Percentiles rank a stretch among this genome's conserved stretches.
phyloP scores from a whole-genome alignment of 2,329 filamentous ascomycete species.

The Exophiala sp. region DNA sequence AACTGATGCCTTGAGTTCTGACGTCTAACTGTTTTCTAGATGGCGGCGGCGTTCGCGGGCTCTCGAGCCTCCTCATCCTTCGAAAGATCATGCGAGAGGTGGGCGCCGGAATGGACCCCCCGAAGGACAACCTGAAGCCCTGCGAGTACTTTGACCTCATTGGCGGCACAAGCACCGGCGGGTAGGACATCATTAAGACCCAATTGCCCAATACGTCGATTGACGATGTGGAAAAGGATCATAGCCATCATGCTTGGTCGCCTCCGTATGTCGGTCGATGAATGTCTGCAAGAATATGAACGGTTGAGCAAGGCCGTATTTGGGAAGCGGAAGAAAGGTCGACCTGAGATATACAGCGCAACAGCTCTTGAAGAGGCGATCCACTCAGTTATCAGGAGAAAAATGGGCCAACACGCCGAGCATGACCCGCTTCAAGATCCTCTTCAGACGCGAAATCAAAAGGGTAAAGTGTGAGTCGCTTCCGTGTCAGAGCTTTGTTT shows the following conservation, averaged over 20 bases:
- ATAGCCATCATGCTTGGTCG: conserved; percentile 39
- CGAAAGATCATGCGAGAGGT: conserved; percentile 13
- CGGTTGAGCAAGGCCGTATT: conserved; percentile 30
- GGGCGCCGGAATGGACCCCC: no score
- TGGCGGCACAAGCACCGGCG: conserved; percentile 24
- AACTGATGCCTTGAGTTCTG: background rate
- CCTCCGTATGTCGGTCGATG: conserved; percentile 34
- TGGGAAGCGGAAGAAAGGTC: background rate
- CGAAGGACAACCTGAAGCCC: conserved; percentile 11
- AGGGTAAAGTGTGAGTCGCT: background rate
- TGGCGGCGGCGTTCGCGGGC: conserved; percentile 20
- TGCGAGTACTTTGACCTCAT: conserved; percentile 25
- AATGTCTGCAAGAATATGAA: conserved; percentile 33
- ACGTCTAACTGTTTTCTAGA: no score
- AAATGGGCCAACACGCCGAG: background rate
- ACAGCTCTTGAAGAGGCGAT: background rate
- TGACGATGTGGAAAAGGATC: no score
- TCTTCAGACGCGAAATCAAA: background rate
- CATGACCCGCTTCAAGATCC: background rate
- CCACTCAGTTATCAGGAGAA: background rate
- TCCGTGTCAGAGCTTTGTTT: no score
- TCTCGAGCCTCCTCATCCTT: conserved; percentile 21
- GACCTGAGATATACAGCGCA: background rate
- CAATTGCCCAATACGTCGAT: no score
- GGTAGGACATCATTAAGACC: conserved; percentile 21